phyloP scores from a whole-genome alignment of 148 eudicot genomes.

The Polygonum aviculare region DNA sequence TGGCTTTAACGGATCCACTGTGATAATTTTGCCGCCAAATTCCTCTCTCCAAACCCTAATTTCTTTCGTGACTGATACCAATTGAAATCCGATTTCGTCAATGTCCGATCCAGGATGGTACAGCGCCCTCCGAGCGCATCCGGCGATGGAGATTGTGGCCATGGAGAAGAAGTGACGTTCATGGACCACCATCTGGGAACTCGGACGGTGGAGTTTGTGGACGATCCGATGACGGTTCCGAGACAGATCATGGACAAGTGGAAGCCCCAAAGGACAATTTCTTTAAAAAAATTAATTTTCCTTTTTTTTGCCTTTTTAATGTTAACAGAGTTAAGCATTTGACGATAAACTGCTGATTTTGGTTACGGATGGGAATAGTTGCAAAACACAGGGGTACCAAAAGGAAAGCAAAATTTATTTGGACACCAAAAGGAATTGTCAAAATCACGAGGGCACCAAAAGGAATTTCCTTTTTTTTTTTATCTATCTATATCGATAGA shows the following conservation, averaged over 20 bases:
- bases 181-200: conserved; percentile 55
- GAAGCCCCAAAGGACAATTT: conserved; percentile 51
- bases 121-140: conserved; percentile 76
- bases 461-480: too few relatives aligned
- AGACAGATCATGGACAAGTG: conserved; percentile 53
- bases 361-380: too few relatives aligned
- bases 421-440: too few relatives aligned
- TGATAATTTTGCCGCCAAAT: conserved; percentile 34
- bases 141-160: conserved; percentile 70
- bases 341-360: too few relatives aligned
- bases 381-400: too few relatives aligned
- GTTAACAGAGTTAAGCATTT: too few relatives aligned
- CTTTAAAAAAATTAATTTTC: too few relatives aligned
- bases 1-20: conserved; percentile 48
- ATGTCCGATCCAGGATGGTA: conserved; percentile 47
- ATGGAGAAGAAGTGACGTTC: conserved; percentile 56
- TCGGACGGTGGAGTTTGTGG: conserved; percentile 41
- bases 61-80: neutral
- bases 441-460: too few relatives aligned
- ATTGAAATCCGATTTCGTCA: neutral
- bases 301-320: too few relatives aligned
- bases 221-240: conserved; percentile 70
- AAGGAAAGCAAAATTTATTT: too few relatives aligned
- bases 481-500: too few relatives aligned
- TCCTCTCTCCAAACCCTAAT: neutral